Base-by-base conservation (phyloP, 192 early-diverging fungal species). In the Pecoramyces ruminantium region DNA sequence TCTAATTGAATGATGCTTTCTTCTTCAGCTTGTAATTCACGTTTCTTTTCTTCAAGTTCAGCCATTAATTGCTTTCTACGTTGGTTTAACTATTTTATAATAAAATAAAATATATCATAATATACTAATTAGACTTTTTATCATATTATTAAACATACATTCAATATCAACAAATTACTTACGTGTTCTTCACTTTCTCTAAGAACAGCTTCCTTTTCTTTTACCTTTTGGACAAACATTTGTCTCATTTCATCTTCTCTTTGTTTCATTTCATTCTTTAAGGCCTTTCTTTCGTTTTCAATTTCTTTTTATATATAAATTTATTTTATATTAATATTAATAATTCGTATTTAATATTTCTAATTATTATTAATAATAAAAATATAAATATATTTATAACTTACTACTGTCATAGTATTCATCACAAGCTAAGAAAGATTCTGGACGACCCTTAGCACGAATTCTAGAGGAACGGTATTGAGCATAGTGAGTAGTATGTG, bases 391-490 rank as follows among this genome's bases (percentile, higher is more conserved):
- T n/a, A n/a, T n/a, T n/a, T n/a, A n/a, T n/a, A n/a, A 21, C 42
- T 21, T 51, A 51, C 42, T 51, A 51, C 42, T 51, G 42, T 51
- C 93, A 81, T 94, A 95, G 38, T 87, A 84, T 14, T 95, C 95
- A 78, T 96, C 95, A 80, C 93, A 93, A 27, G 91, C 90, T 58
- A 95, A 85, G 82, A 96, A 87, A 13, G 94, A 95, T 30, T 91
- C 89, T 40, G 94, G 95, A 29, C 94, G 91, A 39, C 92, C 92
- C 29, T 88, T 86, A 21, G 85, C 85, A 38, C 93, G 90, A 77
- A 99, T 93, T 87, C 96, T 96, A 84, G 94, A 90, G 21, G 95
- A 93, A 87, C 98, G 95, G 87, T 97, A 97, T 78, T 94, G 92
- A 83, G 97, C 95, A 84, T 99, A 99, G 83, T 98, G 92, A 79